A percentile compares a stretch with the other conserved stretches of the same genome.
These are phyloP conservation scores for Dryas alaskensis DNA, from an alignment of 306 rosid species.

Conservation along the genomic window DNA sequence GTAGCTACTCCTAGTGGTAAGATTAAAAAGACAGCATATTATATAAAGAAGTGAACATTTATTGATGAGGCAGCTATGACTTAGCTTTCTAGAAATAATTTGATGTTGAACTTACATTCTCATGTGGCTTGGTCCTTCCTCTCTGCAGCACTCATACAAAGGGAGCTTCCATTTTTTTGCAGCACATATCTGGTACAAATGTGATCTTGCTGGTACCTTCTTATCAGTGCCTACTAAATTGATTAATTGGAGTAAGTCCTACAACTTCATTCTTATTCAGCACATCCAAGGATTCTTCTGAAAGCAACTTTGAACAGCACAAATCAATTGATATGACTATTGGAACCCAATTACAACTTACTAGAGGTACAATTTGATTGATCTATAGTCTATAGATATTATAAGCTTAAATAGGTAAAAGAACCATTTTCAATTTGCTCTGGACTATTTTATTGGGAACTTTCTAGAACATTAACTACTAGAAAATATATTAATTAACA, in stretches of 20 bases:
- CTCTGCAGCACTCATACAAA: constrained; percentile 60
- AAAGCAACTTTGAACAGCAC: neutral
- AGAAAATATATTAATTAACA: too few relatives aligned
- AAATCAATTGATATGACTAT: neutral
- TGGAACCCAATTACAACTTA: neutral
- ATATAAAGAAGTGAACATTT: neutral
- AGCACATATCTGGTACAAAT: constrained; percentile 51
- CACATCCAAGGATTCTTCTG: neutral
- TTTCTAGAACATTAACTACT: too few relatives aligned
- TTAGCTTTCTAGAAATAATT: neutral
- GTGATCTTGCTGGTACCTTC: constrained; percentile 43
- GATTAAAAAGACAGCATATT: neutral
- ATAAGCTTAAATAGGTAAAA: neutral
- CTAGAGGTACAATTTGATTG: neutral
- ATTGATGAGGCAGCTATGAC: neutral
- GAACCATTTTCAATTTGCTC: neutral
- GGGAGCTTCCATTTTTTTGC: constrained; percentile 61
- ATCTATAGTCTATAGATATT: neutral
- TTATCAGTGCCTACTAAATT: constrained; percentile 29
- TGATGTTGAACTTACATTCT: constrained; percentile 42
- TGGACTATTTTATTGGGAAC: too few relatives aligned
- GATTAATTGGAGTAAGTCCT: neutral
- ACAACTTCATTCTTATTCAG: neutral
- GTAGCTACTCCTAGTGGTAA: neutral
- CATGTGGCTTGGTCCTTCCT: constrained; percentile 62